A percentile compares a stretch with the other conserved stretches of the same genome.
These are phyloP conservation scores for Rhizopogon rudus DNA, from an alignment of 768 basidiomycete species.

Conservation along the genomic window DNA sequence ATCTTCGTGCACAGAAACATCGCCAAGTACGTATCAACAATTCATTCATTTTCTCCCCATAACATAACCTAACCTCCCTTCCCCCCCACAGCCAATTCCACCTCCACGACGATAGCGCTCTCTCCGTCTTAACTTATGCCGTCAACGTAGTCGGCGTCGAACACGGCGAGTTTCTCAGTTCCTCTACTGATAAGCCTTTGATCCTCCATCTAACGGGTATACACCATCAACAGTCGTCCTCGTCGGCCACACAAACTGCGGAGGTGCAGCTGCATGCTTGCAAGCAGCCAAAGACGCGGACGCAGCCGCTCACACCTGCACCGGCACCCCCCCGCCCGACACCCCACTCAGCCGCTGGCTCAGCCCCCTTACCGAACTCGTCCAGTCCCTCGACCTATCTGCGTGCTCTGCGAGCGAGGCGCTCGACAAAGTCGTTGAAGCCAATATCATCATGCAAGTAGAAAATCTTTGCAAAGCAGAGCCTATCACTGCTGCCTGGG, in stretches of 20 bases:
- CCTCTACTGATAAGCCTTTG: constrained; percentile 25
- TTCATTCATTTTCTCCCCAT: neutral
- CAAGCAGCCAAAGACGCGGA: constrained; percentile 35
- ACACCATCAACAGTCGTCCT: constrained; percentile 52
- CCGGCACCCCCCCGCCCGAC: constrained; percentile 23
- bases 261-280: constrained; percentile 62
- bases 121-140: constrained; percentile 72
- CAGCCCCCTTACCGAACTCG: constrained; percentile 53
- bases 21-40: constrained; percentile 59
- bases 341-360: constrained; percentile 69
- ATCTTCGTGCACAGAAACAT: constrained; percentile 89
- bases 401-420: constrained; percentile 31
- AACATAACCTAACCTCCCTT: neutral
- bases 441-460: constrained; percentile 56
- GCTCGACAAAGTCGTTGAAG: constrained; percentile 46
- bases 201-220: constrained; percentile 5
- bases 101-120: constrained; percentile 62
- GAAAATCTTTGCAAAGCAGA: constrained; percentile 43
- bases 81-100: constrained; percentile 58
- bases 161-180: constrained; percentile 57
- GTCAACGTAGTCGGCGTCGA: constrained; percentile 64
- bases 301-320: constrained; percentile 13
- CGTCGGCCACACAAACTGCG: constrained; percentile 82
- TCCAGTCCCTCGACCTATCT: constrained; percentile 38
- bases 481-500: constrained; percentile 43